Evolutionary conservation across 805 yeast genomes (phyloP), one percentile per base, ranked within the genome.

Genomic region (Yamadazyma insecticola): DNA sequence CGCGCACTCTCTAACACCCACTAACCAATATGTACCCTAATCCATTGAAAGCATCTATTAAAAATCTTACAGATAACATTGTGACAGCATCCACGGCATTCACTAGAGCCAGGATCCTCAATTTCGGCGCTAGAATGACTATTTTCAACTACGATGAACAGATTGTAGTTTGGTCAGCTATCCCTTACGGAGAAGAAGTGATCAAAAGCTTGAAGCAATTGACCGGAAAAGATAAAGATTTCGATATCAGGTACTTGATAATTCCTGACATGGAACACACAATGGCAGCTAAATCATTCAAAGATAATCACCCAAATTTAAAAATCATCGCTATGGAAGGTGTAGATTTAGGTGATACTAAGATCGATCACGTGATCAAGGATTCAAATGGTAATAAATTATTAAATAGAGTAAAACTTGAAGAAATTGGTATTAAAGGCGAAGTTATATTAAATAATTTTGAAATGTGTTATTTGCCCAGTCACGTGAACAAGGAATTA

Each of bases 211-310:
- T 76, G 34, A 40, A 49, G 20, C 38, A 57, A 13, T 43, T 56
- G 8, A 48, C 60, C 2, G 60, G 59, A 4, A 56, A 55, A 13
- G 50, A 54, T 3, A 51, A 60, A 1, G 53, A 54, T 28, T 48
- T 44, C 38, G 63, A 66, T 17, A 62, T 77, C 24, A 50, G 69
- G 2, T 70, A 75, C 39, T 57, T 77, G 22, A 63, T 81, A 24
- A 63, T 81, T 28, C 86, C 87, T 2, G 84, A 81, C 45, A 46
- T 41, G 19, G 82, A 76, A 40, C 88, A 81, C 47, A 76, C 82
- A 1, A 55, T 80, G 74, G 83, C 81, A 3, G 73, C 78, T 9
- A 47, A 53, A 16, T 67, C 71, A 10, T 72, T 78, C 55, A 70
- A 72, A 47, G 57, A 62, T 13, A 51, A 55, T 32, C 67, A 58